Evolutionary conservation across 179 eudicot species (phyloP).

Genomic region (Heliamphora pulchella): DNA sequence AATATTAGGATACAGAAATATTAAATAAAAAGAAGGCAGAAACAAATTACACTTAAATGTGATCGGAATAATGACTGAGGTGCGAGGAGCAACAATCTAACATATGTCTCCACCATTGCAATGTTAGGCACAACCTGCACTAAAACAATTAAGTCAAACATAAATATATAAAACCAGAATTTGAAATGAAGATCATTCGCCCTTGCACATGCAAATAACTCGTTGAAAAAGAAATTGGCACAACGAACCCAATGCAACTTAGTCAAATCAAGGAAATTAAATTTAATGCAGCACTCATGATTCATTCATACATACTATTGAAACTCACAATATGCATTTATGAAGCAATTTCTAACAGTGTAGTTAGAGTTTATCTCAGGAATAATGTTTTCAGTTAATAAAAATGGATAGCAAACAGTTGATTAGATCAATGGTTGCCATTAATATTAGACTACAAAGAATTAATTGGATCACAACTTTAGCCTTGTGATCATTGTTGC

Average conservation of each 20-base stretch:
- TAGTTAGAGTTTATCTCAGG: neutral
- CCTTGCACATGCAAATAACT: neutral
- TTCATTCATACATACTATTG: neutral
- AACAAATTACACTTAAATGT: constrained; percentile 64
- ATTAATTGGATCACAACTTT: too few species aligned
- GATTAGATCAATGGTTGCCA: too few species aligned
- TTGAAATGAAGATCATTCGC: constrained; percentile 1
- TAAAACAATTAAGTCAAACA: neutral
- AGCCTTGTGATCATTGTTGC: too few species aligned
- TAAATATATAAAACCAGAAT: neutral
- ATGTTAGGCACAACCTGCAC: constrained; percentile 84
- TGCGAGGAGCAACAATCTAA: constrained; percentile 70
- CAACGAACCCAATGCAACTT: neutral
- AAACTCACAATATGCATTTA: neutral
- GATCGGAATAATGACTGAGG: constrained; percentile 88
- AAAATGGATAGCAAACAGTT: neutral
- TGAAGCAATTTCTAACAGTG: neutral
- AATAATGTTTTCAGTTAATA: neutral
- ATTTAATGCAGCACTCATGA: neutral
- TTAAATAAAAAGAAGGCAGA: neutral
- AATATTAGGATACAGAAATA: constrained; percentile 3
- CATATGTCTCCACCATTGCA: constrained; percentile 96
- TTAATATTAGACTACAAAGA: too few species aligned
- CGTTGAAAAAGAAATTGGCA: neutral
- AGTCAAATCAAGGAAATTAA: too few species aligned